Evolutionary conservation across 768 basidiomycete genomes (phyloP).

Genomic region (Botryobasidium botryosum): DNA sequence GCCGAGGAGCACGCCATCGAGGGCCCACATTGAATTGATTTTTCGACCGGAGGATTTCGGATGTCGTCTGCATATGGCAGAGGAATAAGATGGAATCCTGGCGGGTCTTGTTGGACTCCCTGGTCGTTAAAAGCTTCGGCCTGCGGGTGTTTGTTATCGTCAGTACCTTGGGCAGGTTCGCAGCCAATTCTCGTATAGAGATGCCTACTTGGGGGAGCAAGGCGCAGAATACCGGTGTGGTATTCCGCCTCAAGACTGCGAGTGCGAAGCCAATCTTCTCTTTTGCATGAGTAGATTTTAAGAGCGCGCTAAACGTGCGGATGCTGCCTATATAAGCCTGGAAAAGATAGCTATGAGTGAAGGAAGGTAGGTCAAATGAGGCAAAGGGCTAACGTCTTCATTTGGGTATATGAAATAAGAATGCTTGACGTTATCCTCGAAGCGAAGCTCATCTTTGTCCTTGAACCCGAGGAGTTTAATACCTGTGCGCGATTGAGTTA

Average conservation of each 20-base stretch:
- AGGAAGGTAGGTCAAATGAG: neutral
- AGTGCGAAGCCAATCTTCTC: slow-evolving; percentile 69
- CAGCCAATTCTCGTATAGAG: neutral
- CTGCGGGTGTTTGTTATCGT: too few species aligned
- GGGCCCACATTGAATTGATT: slow-evolving; percentile 44
- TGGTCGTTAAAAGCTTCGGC: slow-evolving; percentile 51
- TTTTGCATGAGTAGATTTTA: slow-evolving; percentile 68
- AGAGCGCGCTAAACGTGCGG: slow-evolving; percentile 74
- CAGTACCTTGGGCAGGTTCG: too few species aligned
- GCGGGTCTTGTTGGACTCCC: slow-evolving; percentile 59
- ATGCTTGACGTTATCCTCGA: slow-evolving; percentile 88
- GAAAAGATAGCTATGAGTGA: neutral
- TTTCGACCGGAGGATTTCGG: slow-evolving; percentile 53
- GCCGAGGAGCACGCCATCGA: neutral
- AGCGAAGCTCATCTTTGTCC: slow-evolving; percentile 42
- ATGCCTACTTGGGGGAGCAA: slow-evolving; percentile 67
- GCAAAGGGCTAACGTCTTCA: slow-evolving; percentile 43
- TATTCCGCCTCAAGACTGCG: slow-evolving; percentile 47
- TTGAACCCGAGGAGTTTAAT: slow-evolving; percentile 92
- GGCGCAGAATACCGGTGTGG: slow-evolving; percentile 65
- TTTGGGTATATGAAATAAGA: slow-evolving; percentile 84
- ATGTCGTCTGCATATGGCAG: slow-evolving; percentile 95
- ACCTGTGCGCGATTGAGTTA: too few species aligned
- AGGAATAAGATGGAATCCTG: slow-evolving; percentile 84
- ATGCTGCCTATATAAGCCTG: slow-evolving; percentile 79